Evolutionary conservation across 169 alveolate genomes (phyloP).

Genomic region (Plasmodium gonderi): DNA sequence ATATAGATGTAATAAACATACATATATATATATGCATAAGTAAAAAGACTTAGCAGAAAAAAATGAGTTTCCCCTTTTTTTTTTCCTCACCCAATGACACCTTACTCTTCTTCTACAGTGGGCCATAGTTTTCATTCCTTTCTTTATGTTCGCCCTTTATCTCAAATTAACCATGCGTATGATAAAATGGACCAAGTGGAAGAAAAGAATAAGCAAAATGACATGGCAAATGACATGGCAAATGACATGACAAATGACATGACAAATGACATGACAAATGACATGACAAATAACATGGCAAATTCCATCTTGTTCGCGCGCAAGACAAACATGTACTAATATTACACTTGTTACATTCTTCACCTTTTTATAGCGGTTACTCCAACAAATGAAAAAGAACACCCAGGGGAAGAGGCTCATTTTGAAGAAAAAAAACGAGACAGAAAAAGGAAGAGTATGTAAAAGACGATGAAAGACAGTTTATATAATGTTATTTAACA

Average conservation of each 20-base stretch:
- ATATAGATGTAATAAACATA: neutral
- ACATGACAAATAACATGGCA: too few relatives aligned
- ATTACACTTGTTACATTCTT: neutral
- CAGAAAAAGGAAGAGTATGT: neutral
- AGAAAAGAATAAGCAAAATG: neutral
- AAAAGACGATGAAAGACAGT: neutral
- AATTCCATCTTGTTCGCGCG: too few relatives aligned
- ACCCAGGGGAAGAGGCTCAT: neutral
- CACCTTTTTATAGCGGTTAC: neutral
- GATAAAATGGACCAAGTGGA: neutral
- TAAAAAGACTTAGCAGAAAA: neutral
- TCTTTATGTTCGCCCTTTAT: conserved; percentile 51
- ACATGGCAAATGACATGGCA: neutral
- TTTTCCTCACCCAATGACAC: too few relatives aligned
- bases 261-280: too few relatives aligned
- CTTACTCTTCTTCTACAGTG: conserved; percentile 11
- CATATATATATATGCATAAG: neutral
- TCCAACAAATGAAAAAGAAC: conserved; percentile 18
- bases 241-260: too few relatives aligned
- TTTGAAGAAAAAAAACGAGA: neutral
- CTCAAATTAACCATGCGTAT: conserved; percentile 70
- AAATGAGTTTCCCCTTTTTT: neutral
- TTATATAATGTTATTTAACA: too few relatives aligned
- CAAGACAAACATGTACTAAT: too few relatives aligned
- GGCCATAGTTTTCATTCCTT: conserved; percentile 66